Conservation (phyloP, 495 filamentous ascomycete species). For the Xylaria castorea region DNA sequence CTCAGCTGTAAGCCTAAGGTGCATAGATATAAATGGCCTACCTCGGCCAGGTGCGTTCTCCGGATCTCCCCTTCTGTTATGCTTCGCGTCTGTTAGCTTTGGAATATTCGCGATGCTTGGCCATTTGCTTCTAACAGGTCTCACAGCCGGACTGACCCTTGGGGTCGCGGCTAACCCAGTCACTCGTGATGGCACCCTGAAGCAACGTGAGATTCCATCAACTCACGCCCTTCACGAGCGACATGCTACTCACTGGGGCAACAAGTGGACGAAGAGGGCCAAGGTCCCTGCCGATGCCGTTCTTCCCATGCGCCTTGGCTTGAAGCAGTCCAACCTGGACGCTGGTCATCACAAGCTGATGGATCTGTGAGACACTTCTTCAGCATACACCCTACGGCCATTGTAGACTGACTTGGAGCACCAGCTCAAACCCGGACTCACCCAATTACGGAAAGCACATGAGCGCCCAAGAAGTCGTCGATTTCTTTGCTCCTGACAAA, state of each 20-base stretch:
- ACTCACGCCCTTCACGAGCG: conserved; percentile 45
- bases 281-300: conserved; percentile 28
- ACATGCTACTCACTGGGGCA: conserved; percentile 38
- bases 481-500: conserved; percentile 57
- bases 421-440: conserved; percentile 73
- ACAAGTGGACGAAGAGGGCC: conserved; percentile 33
- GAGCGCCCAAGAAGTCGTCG: conserved; percentile 54
- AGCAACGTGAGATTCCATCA: conserved; percentile 37
- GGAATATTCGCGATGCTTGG: conserved; percentile 35
- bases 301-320: conserved; percentile 44
- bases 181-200: conserved; percentile 15
- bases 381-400: background rate
- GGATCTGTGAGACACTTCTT: conserved; percentile 37
- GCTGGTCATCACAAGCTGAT: conserved; percentile 41
- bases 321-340: conserved; percentile 42
- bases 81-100: conserved; percentile 4
- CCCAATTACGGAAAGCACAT: conserved; percentile 62
- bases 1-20: background rate
- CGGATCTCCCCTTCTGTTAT: background rate
- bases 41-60: background rate
- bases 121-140: conserved; percentile 33
- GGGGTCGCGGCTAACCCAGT: conserved; percentile 35
- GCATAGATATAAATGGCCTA: conserved; percentile 14
- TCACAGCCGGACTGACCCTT: conserved; percentile 36
- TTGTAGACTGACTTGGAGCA: conserved; percentile 65